Evolutionary conservation across 768 basidiomycete genomes (phyloP).

Genomic region (Gelatoporia subvermispora): DNA sequence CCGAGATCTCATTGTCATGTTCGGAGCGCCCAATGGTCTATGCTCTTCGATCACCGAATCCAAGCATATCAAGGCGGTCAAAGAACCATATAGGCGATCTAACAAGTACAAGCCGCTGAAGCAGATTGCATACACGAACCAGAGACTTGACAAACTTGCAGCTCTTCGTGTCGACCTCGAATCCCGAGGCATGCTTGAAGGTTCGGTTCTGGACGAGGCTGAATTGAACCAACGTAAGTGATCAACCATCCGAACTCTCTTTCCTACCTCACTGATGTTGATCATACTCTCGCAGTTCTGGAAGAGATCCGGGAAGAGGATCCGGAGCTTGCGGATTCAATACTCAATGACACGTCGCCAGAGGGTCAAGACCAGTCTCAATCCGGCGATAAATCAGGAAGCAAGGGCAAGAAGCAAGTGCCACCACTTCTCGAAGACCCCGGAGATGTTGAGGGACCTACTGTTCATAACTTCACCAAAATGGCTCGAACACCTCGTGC

Average conservation of each 20-base stretch:
- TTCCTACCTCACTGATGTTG: neutral
- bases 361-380: neutral
- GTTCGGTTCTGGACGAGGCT: neutral
- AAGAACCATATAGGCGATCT: constrained; percentile 17
- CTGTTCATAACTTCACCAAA: neutral
- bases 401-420: neutral
- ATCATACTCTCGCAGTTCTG: neutral
- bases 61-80: constrained; percentile 20
- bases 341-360: neutral
- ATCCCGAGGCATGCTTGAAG: constrained; percentile 12
- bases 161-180: constrained; percentile 15
- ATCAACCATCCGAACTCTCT: neutral
- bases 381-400: neutral
- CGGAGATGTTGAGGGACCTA: neutral
- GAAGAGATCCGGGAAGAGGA: no score
- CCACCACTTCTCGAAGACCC: neutral
- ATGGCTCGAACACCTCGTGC: neutral
- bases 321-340: no score
- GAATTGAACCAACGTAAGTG: neutral
- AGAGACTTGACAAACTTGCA: constrained; percentile 20
- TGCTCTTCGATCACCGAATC: constrained; percentile 24
- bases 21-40: constrained; percentile 20
- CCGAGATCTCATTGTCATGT: constrained; percentile 6
- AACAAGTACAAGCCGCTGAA: constrained; percentile 13
- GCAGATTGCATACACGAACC: constrained; percentile 19